Percentiles rank a stretch among this genome's conserved stretches.
Conservation (phyloP, 768 basidiomycete species). For the Mycena metata region DNA sequence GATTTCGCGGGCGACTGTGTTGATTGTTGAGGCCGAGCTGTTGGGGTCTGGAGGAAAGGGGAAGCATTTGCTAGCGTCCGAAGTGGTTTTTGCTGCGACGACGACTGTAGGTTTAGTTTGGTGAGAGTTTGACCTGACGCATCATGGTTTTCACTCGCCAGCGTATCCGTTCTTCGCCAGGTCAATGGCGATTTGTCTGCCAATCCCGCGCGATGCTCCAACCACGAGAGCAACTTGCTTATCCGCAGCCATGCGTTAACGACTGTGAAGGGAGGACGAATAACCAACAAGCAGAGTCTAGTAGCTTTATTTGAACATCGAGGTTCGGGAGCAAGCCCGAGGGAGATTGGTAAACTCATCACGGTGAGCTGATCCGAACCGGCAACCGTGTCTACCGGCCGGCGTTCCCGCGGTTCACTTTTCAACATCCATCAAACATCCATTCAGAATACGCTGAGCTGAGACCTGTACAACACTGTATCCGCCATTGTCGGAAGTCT, state of each 20-base stretch:
- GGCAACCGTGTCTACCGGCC: too few relatives aligned
- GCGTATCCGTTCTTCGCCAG: constrained; percentile 36
- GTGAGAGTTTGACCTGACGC: background rate
- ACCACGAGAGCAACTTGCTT: constrained; percentile 39
- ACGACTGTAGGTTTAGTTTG: constrained; percentile 19
- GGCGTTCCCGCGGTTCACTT: too few relatives aligned
- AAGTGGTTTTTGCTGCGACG: constrained; percentile 38
- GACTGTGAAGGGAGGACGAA: too few relatives aligned
- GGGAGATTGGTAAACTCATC: too few relatives aligned
- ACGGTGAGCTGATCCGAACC: too few relatives aligned
- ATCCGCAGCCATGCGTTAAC: background rate
- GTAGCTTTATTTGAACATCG: too few relatives aligned
- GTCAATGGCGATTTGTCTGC: constrained; percentile 35
- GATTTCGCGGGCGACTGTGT: constrained; percentile 39
- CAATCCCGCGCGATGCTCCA: constrained; percentile 38
- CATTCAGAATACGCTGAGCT: too few relatives aligned
- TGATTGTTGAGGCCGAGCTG: constrained; percentile 32
- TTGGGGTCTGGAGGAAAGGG: constrained; percentile 39
- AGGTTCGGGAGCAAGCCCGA: too few relatives aligned
- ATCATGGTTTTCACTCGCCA: constrained; percentile 3
- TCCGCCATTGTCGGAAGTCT: too few relatives aligned
- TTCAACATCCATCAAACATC: too few relatives aligned
- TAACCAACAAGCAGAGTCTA: too few relatives aligned
- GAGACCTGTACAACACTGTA: too few relatives aligned
- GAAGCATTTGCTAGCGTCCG: constrained; percentile 26